phyloP scores from a whole-genome alignment of 1,284 basidiomycete genomes.

The Schizophyllum amplum region DNA sequence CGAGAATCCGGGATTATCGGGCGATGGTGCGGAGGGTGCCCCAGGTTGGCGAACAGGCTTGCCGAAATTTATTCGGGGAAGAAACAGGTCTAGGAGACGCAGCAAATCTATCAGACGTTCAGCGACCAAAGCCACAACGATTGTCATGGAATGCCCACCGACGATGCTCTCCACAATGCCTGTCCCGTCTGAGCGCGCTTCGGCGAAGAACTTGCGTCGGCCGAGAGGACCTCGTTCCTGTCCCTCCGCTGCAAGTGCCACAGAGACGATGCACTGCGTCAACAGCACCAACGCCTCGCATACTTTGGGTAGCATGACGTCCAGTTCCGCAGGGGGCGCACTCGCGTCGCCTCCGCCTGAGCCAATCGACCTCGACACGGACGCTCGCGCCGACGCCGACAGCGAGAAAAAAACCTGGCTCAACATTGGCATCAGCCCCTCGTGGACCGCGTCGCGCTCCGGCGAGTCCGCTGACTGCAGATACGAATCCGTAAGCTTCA shows the following conservation, averaged over 20 bases:
- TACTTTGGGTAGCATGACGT: conserved; percentile 62
- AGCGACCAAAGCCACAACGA: conserved; percentile 9
- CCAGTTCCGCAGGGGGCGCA: conserved; percentile 33
- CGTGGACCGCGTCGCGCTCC: conserved; percentile 26
- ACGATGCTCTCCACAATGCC: conserved; percentile 52
- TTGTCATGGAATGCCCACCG: conserved; percentile 33
- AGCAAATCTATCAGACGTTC: conserved; percentile 47
- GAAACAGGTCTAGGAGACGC: conserved; percentile 58
- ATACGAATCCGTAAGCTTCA: conserved; percentile 81
- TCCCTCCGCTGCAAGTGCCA: conserved; percentile 48
- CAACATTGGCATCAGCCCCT: conserved; percentile 42
- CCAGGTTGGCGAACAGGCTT: conserved; percentile 33
- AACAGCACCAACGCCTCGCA: conserved; percentile 76
- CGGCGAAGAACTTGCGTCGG: conserved; percentile 35
- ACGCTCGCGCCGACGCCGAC: conserved; percentile 40
- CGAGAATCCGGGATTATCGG: conserved; percentile 55
- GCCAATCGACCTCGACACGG: conserved; percentile 40
- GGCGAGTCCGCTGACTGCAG: conserved; percentile 39
- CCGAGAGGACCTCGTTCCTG: conserved; percentile 12
- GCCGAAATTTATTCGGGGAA: conserved; percentile 74
- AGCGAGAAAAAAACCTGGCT: conserved; percentile 45
- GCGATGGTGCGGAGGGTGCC: conserved; percentile 15
- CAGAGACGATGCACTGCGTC: conserved; percentile 67
- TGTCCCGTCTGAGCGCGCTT: conserved; percentile 30
- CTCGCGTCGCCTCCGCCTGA: conserved; percentile 4